Evolutionary conservation across 768 basidiomycete genomes (phyloP).

Genomic region (Mycena albidolilacea): DNA sequence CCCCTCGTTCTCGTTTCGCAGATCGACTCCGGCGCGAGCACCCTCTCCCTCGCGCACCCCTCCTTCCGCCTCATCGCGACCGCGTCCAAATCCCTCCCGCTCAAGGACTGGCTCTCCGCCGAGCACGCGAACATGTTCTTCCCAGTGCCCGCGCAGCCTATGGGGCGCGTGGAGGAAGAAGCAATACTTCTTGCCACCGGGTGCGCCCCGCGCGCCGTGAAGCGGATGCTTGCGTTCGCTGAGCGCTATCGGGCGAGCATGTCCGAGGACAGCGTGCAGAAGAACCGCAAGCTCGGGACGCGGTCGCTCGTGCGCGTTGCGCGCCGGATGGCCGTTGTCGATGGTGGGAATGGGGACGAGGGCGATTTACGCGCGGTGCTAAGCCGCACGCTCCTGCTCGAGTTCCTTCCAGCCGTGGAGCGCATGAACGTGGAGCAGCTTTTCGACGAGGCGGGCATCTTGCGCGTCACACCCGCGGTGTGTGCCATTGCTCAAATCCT

Average conservation of each 20-base stretch:
- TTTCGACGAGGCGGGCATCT: constrained; percentile 65
- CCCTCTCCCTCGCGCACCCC: constrained; percentile 66
- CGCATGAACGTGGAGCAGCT: constrained; percentile 66
- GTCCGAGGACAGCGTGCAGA: constrained; percentile 69
- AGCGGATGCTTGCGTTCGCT: constrained; percentile 66
- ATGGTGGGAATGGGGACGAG: constrained; percentile 44
- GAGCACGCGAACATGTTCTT: constrained; percentile 84
- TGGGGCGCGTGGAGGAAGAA: constrained; percentile 67
- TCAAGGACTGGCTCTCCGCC: constrained; percentile 78
- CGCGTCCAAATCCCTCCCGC: constrained; percentile 73
- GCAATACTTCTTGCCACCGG: constrained; percentile 65
- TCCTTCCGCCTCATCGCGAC: constrained; percentile 76
- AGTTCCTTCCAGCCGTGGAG: constrained; percentile 75
- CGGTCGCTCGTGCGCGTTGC: constrained; percentile 71
- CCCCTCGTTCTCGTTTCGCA: constrained; percentile 26
- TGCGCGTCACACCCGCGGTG: constrained; percentile 59
- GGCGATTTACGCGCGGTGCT: constrained; percentile 64
- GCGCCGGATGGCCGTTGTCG: constrained; percentile 59
- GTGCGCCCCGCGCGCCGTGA: constrained; percentile 56
- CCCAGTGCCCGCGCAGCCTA: constrained; percentile 71
- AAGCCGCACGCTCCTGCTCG: constrained; percentile 65
- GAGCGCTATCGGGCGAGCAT: constrained; percentile 71
- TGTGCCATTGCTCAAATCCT: constrained; percentile 32
- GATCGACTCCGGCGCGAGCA: constrained; percentile 53
- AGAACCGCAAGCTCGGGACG: constrained; percentile 76